These are phyloP conservation scores for Pleurotus sapidus DNA, from an alignment of 768 basidiomycete species.

Conservation along the genomic window DNA sequence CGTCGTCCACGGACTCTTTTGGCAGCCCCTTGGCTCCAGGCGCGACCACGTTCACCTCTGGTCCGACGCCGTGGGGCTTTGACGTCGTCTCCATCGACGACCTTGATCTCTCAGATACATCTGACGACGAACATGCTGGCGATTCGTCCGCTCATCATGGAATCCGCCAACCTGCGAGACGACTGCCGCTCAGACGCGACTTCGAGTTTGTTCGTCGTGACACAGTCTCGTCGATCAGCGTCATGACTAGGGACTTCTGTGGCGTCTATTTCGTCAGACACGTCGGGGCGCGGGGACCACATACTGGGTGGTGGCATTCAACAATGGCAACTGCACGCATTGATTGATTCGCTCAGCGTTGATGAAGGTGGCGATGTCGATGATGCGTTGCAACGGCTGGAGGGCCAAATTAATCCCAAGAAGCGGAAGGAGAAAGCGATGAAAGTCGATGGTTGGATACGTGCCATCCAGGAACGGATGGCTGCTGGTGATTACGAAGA, in stretches of 20 bases:
- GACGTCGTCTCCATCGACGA: conserved; percentile 80
- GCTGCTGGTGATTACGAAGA: conserved; percentile 61
- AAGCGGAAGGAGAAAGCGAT: conserved; percentile 66
- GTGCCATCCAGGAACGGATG: conserved; percentile 65
- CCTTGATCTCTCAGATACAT: conserved; percentile 75
- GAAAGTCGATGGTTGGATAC: conserved; percentile 84
- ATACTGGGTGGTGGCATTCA: conserved; percentile 50
- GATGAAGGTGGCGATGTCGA: conserved; percentile 80
- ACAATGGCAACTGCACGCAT: conserved; percentile 82
- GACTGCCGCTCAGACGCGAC: conserved; percentile 72
- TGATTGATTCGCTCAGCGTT: conserved; percentile 72
- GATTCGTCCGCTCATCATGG: conserved; percentile 43
- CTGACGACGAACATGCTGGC: conserved; percentile 48
- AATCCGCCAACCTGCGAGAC: conserved; percentile 50
- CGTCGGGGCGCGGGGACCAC: conserved; percentile 37
- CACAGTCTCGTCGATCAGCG: conserved; percentile 79
- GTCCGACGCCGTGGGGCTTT: conserved; percentile 52
- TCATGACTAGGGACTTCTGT: conserved; percentile 63
- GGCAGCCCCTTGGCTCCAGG: conserved; percentile 39
- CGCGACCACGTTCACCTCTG: conserved; percentile 28
- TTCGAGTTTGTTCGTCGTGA: conserved; percentile 76
- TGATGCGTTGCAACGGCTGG: conserved; percentile 74
- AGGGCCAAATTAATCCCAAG: conserved; percentile 80
- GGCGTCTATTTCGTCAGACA: conserved; percentile 44
- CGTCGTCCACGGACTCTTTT: conserved; percentile 51